Evolutionary conservation across 306 rosid genomes (phyloP).

Genomic region (Lathyrus tuberosus): DNA sequence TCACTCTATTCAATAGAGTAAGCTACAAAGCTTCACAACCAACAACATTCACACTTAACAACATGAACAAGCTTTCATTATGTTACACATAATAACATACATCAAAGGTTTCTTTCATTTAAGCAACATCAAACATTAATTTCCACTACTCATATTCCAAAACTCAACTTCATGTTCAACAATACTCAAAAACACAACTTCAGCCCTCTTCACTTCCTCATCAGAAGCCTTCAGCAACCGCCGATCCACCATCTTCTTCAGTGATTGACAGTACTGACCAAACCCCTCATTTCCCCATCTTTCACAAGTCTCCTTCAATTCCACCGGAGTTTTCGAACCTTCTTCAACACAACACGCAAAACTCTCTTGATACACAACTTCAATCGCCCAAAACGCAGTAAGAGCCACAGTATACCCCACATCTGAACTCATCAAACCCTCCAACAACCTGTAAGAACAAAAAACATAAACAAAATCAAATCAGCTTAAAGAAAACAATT

Average conservation of each 20-base stretch:
- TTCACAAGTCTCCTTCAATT: constrained; percentile 67
- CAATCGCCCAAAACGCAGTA: constrained; percentile 80
- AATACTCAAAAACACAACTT: constrained; percentile 52
- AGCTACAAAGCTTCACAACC: not conserved
- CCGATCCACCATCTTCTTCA: constrained; percentile 52
- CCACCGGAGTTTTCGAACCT: constrained; percentile 63
- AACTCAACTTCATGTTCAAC: constrained; percentile 76
- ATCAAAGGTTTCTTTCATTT: not conserved
- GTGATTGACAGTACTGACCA: constrained; percentile 62
- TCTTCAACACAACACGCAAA: constrained; percentile 72
- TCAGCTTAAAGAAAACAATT: no score
- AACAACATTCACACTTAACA: not conserved
- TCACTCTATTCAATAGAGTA: not conserved
- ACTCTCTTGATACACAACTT: constrained; percentile 86
- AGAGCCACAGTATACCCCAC: constrained; percentile 67
- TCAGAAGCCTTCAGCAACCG: constrained; percentile 53
- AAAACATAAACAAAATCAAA: no score
- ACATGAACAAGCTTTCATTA: not conserved
- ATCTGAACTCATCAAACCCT: constrained; percentile 60
- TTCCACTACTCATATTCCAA: constrained; percentile 74
- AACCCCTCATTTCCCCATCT: constrained; percentile 90
- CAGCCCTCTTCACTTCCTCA: constrained; percentile 55
- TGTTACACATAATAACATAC: not conserved
- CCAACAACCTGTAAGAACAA: constrained; percentile 64
- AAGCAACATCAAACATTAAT: constrained; percentile 25